These are phyloP conservation scores for Fusarium xylarioides DNA, from an alignment of 2,329 filamentous ascomycete species.

Conservation along the genomic window DNA sequence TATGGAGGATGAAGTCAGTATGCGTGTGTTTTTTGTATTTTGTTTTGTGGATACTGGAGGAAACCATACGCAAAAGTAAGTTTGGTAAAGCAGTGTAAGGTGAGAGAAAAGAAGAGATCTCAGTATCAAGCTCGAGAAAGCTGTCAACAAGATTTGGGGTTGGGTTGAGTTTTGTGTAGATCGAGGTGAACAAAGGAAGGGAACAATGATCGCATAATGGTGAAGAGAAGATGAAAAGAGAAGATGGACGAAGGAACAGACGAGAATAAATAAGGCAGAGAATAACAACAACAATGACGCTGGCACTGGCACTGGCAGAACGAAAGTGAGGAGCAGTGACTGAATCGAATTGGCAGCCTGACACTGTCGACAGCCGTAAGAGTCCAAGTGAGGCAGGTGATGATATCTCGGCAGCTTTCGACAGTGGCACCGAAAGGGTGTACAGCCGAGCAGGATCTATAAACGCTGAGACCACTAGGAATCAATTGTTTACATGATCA, in stretches of 20 bases:
- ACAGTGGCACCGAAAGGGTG: background rate
- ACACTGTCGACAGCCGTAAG: constrained; percentile 3
- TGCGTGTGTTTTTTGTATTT: background rate
- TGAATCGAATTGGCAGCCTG: constrained; percentile 2
- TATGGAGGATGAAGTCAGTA: constrained; percentile 23
- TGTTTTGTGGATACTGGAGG: background rate
- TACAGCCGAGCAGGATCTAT: background rate
- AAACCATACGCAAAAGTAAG: background rate
- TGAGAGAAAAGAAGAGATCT: background rate
- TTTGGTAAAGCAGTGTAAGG: background rate
- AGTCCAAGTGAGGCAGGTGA: constrained; percentile 9
- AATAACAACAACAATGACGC: background rate
- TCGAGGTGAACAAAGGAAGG: background rate
- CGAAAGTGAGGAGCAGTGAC: background rate
- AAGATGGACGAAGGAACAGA: background rate
- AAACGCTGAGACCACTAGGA: constrained; percentile 14
- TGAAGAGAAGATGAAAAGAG: background rate
- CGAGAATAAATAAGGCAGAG: constrained; percentile 9
- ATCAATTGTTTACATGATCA: background rate
- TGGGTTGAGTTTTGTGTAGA: background rate
- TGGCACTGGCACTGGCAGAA: background rate
- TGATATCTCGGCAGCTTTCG: background rate
- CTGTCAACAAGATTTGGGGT: background rate
- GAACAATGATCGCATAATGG: constrained; percentile 16
- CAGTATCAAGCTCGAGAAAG: constrained; percentile 14